phyloP scores from a whole-genome alignment of 192 early-diverging fungal species.

The Physocladia obscura region DNA sequence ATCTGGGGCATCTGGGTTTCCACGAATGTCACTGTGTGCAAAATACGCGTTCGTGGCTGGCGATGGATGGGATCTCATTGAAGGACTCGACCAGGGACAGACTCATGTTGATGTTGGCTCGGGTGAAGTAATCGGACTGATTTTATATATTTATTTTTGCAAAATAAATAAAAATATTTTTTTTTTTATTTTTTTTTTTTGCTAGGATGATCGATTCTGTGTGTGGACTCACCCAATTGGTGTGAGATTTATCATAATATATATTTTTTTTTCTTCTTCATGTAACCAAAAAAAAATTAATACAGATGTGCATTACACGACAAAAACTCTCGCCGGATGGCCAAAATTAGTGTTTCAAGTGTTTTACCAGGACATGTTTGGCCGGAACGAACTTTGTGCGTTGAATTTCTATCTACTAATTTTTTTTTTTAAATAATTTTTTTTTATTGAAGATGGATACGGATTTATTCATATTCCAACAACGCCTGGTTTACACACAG shows the following conservation, averaged over 20 bases:
- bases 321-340: constrained; percentile 52
- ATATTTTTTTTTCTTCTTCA: too few species aligned
- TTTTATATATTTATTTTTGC: neutral
- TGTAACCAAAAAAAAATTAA: neutral
- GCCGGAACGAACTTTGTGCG: constrained; percentile 56
- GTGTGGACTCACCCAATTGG: constrained; percentile 63
- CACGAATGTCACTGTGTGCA: constrained; percentile 40
- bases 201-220: constrained; percentile 43
- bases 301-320: constrained; percentile 57
- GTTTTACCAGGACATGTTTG: constrained; percentile 50
- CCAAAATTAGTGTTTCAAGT: constrained; percentile 59
- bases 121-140: neutral
- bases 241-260: constrained; percentile 5
- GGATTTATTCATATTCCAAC: constrained; percentile 56
- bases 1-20: constrained; percentile 49
- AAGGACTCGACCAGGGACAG: constrained; percentile 43
- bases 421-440: neutral
- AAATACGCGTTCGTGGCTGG: constrained; percentile 46
- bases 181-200: neutral
- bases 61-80: constrained; percentile 47
- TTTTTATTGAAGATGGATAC: constrained; percentile 46
- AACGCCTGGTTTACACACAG: constrained; percentile 48
- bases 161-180: constrained; percentile 12
- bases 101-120: constrained; percentile 53
- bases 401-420: neutral